Evolutionary conservation across 768 basidiomycete species (phyloP).

Genomic region (Tephrocybe sp.): DNA sequence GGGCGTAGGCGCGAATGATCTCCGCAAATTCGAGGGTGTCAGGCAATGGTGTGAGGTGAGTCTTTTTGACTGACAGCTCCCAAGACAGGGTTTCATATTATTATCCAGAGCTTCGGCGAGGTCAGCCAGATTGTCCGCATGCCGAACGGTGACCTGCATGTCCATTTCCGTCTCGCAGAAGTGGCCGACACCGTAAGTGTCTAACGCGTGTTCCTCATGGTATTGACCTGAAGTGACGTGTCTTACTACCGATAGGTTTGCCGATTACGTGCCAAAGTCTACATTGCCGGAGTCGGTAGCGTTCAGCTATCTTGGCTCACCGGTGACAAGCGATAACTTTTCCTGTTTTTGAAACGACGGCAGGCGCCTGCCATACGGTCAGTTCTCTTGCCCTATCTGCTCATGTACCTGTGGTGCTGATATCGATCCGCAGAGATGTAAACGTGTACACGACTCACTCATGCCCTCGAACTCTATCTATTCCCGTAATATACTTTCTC

Average conservation of each 20-base stretch:
- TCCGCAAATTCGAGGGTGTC: constrained; percentile 62
- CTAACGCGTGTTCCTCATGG: background rate
- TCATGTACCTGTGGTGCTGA: background rate
- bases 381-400: background rate
- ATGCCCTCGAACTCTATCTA: constrained; percentile 10
- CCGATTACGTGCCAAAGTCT: constrained; percentile 73
- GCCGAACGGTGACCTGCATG: constrained; percentile 77
- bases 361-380: constrained; percentile 5
- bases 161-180: constrained; percentile 72
- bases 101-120: constrained; percentile 68
- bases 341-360: constrained; percentile 1
- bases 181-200: constrained; percentile 76
- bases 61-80: background rate
- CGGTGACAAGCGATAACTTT: constrained; percentile 44
- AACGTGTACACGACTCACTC: constrained; percentile 12
- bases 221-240: background rate
- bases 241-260: constrained; percentile 55
- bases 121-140: constrained; percentile 69
- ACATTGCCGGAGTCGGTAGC: constrained; percentile 74
- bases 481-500: constrained; percentile 12
- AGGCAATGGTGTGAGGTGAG: constrained; percentile 78
- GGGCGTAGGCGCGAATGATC: constrained; percentile 63
- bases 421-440: constrained; percentile 1
- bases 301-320: constrained; percentile 76
- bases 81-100: background rate